A percentile compares a stretch with the other conserved stretches of the same genome.
Conservation (phyloP, 75 land plant species). For the Cupressus sempervirens region DNA sequence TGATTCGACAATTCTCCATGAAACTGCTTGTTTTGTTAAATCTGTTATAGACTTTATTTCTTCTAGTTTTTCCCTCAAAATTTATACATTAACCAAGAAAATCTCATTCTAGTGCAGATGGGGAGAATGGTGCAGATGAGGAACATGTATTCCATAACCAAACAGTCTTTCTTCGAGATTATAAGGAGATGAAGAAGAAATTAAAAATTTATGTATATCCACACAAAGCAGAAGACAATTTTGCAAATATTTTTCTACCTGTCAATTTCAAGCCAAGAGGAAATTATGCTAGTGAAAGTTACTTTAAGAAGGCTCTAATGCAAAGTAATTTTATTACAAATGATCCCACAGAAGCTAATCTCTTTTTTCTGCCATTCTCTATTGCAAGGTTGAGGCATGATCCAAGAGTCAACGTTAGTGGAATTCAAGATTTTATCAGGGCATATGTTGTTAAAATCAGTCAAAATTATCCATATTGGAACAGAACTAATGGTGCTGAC, state of each 20-base stretch:
- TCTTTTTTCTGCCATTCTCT: slow-evolving; percentile 75
- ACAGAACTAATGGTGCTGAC: slow-evolving; percentile 61
- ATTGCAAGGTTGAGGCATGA: slow-evolving; percentile 64
- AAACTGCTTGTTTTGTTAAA: background rate
- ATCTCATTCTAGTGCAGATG: background rate
- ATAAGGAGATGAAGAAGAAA: slow-evolving; percentile 56
- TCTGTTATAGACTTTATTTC: background rate
- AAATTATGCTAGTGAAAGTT: slow-evolving; percentile 81
- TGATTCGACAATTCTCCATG: background rate
- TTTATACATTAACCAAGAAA: slow-evolving; percentile 7
- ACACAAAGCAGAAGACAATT: slow-evolving; percentile 44
- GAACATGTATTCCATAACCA: slow-evolving; percentile 50
- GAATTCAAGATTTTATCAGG: slow-evolving; percentile 41
- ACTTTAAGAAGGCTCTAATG: slow-evolving; percentile 60
- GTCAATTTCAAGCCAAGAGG: slow-evolving; percentile 46
- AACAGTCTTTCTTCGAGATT: slow-evolving; percentile 49
- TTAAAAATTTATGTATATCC: slow-evolving; percentile 67
- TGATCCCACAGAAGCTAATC: slow-evolving; percentile 63
- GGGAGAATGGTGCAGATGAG: slow-evolving; percentile 7
- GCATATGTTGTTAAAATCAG: slow-evolving; percentile 42
- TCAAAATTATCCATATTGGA: slow-evolving; percentile 60
- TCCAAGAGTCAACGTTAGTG: slow-evolving; percentile 43
- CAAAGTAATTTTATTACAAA: slow-evolving; percentile 59
- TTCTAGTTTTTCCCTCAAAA: background rate
- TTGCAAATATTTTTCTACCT: slow-evolving; percentile 50